Percentiles rank a stretch among this genome's conserved stretches.
These are phyloP conservation scores for Puccinia sorghi DNA, from an alignment of 1,284 basidiomycete species.

Conservation along the genomic window DNA sequence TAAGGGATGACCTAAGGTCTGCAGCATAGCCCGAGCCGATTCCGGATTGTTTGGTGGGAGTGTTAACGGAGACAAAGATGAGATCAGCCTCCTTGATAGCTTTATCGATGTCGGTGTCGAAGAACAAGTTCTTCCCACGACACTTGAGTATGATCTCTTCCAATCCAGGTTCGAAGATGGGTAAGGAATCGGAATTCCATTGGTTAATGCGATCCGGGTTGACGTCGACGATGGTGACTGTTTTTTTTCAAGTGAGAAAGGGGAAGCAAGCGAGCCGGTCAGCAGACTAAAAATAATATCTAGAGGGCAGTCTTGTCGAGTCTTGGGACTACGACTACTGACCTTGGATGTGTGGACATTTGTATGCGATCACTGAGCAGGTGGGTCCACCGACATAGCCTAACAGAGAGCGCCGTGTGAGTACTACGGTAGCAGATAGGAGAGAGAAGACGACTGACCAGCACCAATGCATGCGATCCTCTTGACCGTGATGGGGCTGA, in stretches of 20 bases:
- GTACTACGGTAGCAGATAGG: background rate
- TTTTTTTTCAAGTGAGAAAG: too few species aligned
- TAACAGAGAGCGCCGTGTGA: background rate
- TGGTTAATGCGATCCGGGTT: conserved; percentile 92
- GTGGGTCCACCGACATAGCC: conserved; percentile 61
- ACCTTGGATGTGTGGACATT: conserved; percentile 77
- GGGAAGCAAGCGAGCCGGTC: too few species aligned
- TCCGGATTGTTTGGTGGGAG: conserved; percentile 96
- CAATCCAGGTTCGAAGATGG: conserved; percentile 98
- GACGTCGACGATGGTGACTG: conserved; percentile 96
- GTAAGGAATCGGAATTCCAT: conserved; percentile 73
- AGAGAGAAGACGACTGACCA: conserved; percentile 68
- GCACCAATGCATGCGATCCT: conserved; percentile 71
- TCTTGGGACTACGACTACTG: too few species aligned
- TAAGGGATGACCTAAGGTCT: conserved; percentile 80
- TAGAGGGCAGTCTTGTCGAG: too few species aligned
- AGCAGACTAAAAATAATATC: too few species aligned
- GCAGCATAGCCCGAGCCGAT: conserved; percentile 96
- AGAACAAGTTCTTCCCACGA: conserved; percentile 93
- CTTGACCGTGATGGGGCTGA: conserved; percentile 50
- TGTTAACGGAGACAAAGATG: conserved; percentile 74
- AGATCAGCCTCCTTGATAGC: conserved; percentile 86
- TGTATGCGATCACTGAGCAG: conserved; percentile 70
- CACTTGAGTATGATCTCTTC: conserved; percentile 84
- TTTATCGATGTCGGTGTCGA: conserved; percentile 91